Base-by-base conservation (phyloP, 768 basidiomycete genomes). In the Tylopilus cervinicoccineus region DNA sequence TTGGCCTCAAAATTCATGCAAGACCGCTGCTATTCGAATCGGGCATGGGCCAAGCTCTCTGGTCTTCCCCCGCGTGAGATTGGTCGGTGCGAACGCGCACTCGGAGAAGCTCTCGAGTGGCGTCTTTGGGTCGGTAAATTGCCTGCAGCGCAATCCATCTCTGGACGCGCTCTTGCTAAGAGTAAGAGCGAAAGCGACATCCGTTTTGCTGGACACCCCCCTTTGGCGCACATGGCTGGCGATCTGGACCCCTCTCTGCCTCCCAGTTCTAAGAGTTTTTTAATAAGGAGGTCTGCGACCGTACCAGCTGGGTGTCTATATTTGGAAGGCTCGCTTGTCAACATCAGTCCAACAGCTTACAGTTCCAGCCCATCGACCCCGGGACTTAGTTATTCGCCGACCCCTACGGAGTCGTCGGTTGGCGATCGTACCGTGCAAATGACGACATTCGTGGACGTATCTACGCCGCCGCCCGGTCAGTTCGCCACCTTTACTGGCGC, bases 41-140 rank as follows among this genome's bases (percentile, higher is more conserved):
- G 83, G 23, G 93, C 93, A 16, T 96, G 94, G 94, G 88, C 89
- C 2, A 93, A 93, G 60, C 77, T 97, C 6, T 88, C 88, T n/a
- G 92, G 93, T 16, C 76, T 97, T 3, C 81, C 85, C 0, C 82
- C 90, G 5, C 72, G 82, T 34, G 93, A 97, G 72, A 88, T 97
- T 43, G 84, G 89, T 32, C 79, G 83, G 16, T 93, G 91, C 61
- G 94, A 97, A 67, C 81, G 88, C 20, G 88, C 88, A 1, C 79
- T 97, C 34, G 88, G 92, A 20, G 82, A 84, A 62, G 84, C 90
- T 9, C 78, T 95, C 17, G 84, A 84, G 51, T 95, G 90, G 89
- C 79, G 88, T n/a, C 80, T 94, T 20, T 93, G 91, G 90, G 89
- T 94, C 33, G 90, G 90, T 47, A 91, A 91, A 68, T 70, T 73